Base-by-base conservation (phyloP, 1,284 basidiomycete genomes). In the Puccinia hordei region DNA sequence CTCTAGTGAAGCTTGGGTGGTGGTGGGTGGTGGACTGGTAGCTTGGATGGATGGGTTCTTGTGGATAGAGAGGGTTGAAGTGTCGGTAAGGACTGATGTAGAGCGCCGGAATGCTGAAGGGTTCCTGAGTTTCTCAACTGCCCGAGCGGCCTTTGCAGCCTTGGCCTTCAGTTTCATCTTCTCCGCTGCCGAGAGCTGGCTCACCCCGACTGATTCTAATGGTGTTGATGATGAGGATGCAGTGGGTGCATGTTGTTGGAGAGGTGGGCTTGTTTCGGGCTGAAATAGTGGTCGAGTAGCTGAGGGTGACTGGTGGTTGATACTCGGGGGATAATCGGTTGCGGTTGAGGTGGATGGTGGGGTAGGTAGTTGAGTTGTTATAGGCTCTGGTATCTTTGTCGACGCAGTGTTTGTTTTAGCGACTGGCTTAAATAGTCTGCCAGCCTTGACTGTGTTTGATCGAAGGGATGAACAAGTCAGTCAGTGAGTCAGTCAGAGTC, bases 91-190 rank as follows among this genome's bases (percentile, higher is more conserved):
- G 51, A 71, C 38, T 22, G 76, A 79, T 41, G 66, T 69, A 38
- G 76, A 71, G 19, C 76, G 65, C 19, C 76, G 49, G 57, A 35
- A 79, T 35, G 76, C 35, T 10, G 17, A 38, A 1, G 76, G 66
- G 46, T 79, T 78, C 4, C 51, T 49, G 5, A 78, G 65, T 24
- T 68, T 68, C 24, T 68, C 44, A 10, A 30, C 51, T 12, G 76
- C 66, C 15, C 76, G 24, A n/a, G 76, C 76, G n/a, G 76, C 76
- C 41, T 79, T 79, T 35, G 76, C 76, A 9, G 65, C 76, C 57
- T 44, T 30, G 15, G 76, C 76, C 46, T 79, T 79, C 8, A 71
- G 51, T 55, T 61, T 71, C 76, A 79, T 79, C 44, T 79, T 79
- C 33, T 79, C 66, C 1, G 76, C 76, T 10, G 76, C 46, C 30